Percentiles rank a stretch among this genome's conserved stretches.
phyloP scores from a whole-genome alignment of 192 early-diverging fungal genomes.

The Neocallimastix lanati region DNA sequence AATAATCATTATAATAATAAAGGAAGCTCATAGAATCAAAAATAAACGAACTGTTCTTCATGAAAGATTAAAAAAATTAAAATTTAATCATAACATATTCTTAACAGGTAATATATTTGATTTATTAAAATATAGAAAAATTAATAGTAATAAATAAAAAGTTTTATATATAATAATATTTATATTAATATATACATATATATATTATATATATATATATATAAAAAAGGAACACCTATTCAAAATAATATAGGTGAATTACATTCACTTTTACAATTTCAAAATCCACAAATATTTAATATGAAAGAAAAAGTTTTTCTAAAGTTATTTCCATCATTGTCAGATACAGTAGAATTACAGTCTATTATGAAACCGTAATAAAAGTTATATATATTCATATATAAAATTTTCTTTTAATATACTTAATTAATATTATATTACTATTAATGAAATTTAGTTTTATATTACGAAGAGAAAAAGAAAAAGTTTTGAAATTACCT shows the following conservation, averaged over 20 bases:
- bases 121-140: too few species aligned
- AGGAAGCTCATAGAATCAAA: background rate
- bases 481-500: background rate
- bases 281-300: background rate
- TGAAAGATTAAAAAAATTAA: background rate
- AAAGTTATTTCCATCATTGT: background rate
- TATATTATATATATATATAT: too few species aligned
- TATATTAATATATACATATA: too few species aligned
- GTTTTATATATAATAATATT: too few species aligned
- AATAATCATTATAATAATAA: background rate
- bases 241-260: background rate
- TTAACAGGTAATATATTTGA: background rate
- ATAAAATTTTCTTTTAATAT: too few species aligned
- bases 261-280: background rate
- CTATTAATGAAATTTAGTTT: background rate
- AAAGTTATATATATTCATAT: too few species aligned
- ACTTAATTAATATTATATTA: too few species aligned
- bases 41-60: background rate
- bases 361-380: background rate
- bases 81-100: background rate
- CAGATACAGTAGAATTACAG: background rate
- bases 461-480: background rate
- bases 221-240: background rate
- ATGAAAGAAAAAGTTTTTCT: background rate
- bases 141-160: too few species aligned